Evolutionary conservation across 2,329 filamentous ascomycete species (phyloP), one percentile per base, ranked within the genome.

Genomic region (Colletotrichum euphorbiae): DNA sequence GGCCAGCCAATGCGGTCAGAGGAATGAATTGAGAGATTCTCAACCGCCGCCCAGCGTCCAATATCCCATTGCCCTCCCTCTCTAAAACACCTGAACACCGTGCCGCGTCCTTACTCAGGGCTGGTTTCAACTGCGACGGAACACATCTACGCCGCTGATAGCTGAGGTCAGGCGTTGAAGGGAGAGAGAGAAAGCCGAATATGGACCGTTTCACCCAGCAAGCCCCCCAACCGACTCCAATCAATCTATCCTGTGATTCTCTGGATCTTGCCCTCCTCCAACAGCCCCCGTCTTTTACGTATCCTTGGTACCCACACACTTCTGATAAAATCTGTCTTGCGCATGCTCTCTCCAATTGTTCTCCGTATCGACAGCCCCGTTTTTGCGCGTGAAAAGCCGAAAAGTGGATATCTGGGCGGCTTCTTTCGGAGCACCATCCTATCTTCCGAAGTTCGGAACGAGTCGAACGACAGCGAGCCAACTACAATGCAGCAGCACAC

Each of bases 311-410:
- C 40, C 65, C 65, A 68, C 65, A n/a, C 46, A 19, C 46, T 36
- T 52, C 58, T 51, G 42, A n/a, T 28, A 60, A 68, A 65, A 68
- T 65, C 48, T 65, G 48, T 56, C 50, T 28, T 62, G 52, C 58
- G 50, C 64, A 66, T 59, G 43, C 64, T 56, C 19, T 64, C 52
- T 24, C 59, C 61, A 68, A 33, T 52, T 65, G 33, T 33, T 31
- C 56, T 51, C 61, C 61, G 54, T 68, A 55, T 65, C 46, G 38
- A 59, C 21, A n/a, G 54, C 61, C 61, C 65, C 65, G 48, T 68
- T 68, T 56, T 65, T 38, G 61, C 55, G 61, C 65, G 65, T 52
- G 61, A 65, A 59, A 65, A 68, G 61, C 65, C 65, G 65, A 68
- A 40, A 46, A 31, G 61, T 67, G 60, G 64, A 54, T 58, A 24